These are phyloP conservation scores for Actinomortierella wolfii DNA, from an alignment of 371 early-diverging fungal genomes.

Conservation along the genomic window DNA sequence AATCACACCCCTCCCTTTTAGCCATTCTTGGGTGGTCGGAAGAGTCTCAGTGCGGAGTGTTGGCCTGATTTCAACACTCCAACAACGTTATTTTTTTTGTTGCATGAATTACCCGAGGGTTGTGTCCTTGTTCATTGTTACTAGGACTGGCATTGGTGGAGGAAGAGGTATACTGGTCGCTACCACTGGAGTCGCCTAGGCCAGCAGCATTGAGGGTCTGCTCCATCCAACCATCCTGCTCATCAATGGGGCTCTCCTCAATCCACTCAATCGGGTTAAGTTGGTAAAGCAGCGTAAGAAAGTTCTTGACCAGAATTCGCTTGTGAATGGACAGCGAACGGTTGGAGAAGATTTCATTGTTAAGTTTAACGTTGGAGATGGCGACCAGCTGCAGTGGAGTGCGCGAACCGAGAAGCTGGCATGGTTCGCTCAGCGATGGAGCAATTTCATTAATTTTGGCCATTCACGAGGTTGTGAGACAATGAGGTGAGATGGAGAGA, in stretches of 20 bases:
- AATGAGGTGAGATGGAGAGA: too few relatives aligned
- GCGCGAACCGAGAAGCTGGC: slow-evolving; percentile 16
- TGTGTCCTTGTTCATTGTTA: too few relatives aligned
- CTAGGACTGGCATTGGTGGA: neutral
- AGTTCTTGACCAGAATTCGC: slow-evolving; percentile 41
- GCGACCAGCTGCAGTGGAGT: slow-evolving; percentile 34
- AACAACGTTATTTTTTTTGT: neutral
- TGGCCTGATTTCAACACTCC: too few relatives aligned
- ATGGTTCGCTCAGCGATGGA: slow-evolving; percentile 20
- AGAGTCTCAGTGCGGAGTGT: too few relatives aligned
- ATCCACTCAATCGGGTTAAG: slow-evolving; percentile 33
- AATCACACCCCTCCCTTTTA: too few relatives aligned
- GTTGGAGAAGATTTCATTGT: slow-evolving; percentile 22
- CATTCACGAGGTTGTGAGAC: neutral
- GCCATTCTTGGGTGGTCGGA: too few relatives aligned
- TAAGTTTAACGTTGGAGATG: slow-evolving; percentile 33
- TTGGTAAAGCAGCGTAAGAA: slow-evolving; percentile 30
- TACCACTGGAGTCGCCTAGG: slow-evolving; percentile 14
- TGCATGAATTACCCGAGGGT: neutral
- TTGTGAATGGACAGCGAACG: slow-evolving; percentile 27
- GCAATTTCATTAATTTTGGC: slow-evolving; percentile 14
- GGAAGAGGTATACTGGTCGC: neutral
- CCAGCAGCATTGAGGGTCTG: slow-evolving; percentile 34
- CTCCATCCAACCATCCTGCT: slow-evolving; percentile 36
- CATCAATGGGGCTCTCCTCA: slow-evolving; percentile 19